Evolutionary conservation across 805 yeast genomes (phyloP).

Genomic region (Pichia kluyveri): DNA sequence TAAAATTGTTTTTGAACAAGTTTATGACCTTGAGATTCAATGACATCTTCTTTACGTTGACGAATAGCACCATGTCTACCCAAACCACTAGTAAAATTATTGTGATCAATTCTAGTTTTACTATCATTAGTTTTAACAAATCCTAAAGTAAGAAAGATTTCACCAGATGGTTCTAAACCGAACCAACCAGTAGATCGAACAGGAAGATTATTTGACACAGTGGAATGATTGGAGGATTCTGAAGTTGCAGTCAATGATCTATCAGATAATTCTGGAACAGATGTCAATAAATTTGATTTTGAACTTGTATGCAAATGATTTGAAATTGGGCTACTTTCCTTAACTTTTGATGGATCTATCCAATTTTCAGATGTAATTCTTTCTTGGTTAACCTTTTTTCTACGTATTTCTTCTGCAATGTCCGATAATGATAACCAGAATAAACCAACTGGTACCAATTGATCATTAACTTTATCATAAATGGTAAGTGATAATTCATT

Average conservation of each 20-base stretch:
- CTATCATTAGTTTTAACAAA: constrained; percentile 53
- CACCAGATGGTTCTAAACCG: constrained; percentile 90
- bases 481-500: constrained; percentile 86
- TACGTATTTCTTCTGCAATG: constrained; percentile 89
- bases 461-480: constrained; percentile 66
- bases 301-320: background rate
- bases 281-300: background rate
- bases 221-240: constrained; percentile 6
- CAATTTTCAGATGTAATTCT: constrained; percentile 63
- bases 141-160: constrained; percentile 65
- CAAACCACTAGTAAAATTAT: constrained; percentile 49
- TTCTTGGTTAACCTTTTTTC: constrained; percentile 73
- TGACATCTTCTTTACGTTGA: constrained; percentile 82
- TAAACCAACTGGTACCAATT: constrained; percentile 77
- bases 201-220: constrained; percentile 6
- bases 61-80: constrained; percentile 98
- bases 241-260: constrained; percentile 1
- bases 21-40: constrained; percentile 94
- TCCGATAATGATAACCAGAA: constrained; percentile 89
- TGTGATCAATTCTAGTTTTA: constrained; percentile 38
- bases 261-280: background rate
- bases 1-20: constrained; percentile 93
- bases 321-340: constrained; percentile 9
- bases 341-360: constrained; percentile 68
- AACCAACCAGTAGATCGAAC: constrained; percentile 66